These are phyloP conservation scores for Thelonectria discophora DNA, from an alignment of 2,329 filamentous ascomycete species.

Conservation along the genomic window DNA sequence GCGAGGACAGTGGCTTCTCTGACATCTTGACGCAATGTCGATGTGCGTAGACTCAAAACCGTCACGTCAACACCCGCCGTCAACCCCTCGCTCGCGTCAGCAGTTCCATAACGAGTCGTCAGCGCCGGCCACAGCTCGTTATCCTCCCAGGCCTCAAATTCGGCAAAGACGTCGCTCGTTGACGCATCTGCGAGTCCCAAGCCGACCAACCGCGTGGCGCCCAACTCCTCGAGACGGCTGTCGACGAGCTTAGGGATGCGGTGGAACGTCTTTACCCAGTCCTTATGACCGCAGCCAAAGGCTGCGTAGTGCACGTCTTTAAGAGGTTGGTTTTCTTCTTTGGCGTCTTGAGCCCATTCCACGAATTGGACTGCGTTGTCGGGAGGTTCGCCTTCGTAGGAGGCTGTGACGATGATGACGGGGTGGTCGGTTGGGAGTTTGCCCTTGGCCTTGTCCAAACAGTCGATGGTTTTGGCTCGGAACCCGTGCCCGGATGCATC, in stretches of 20 bases:
- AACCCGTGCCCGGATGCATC: conserved; percentile 69
- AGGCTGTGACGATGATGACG: conserved; percentile 71
- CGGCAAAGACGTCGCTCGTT: conserved; percentile 69
- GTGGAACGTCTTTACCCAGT: conserved; percentile 71
- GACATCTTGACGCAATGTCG: conserved; percentile 22
- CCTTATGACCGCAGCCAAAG: conserved; percentile 70
- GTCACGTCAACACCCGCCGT: conserved; percentile 12
- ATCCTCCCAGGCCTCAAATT: conserved; percentile 74
- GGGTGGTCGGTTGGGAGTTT: conserved; percentile 67
- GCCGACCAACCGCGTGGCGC: conserved; percentile 46
- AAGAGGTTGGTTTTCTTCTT: conserved; percentile 51
- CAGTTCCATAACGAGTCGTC: conserved; percentile 47
- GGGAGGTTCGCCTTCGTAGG: conserved; percentile 77
- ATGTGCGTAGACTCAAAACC: conserved; percentile 13
- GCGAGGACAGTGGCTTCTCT: conserved; percentile 12
- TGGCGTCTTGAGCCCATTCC: conserved; percentile 67
- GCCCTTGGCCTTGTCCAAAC: conserved; percentile 68
- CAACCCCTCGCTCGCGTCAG: background rate
- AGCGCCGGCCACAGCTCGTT: conserved; percentile 60
- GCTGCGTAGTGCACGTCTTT: conserved; percentile 69
- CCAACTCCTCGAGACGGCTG: conserved; percentile 52
- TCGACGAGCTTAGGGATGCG: conserved; percentile 71
- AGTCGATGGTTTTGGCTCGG: conserved; percentile 58
- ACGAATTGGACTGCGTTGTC: conserved; percentile 76
- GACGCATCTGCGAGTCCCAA: conserved; percentile 68